Evolutionary conservation across 2,329 filamentous ascomycete genomes (phyloP).

Genomic region (Acrocalymma vagum): DNA sequence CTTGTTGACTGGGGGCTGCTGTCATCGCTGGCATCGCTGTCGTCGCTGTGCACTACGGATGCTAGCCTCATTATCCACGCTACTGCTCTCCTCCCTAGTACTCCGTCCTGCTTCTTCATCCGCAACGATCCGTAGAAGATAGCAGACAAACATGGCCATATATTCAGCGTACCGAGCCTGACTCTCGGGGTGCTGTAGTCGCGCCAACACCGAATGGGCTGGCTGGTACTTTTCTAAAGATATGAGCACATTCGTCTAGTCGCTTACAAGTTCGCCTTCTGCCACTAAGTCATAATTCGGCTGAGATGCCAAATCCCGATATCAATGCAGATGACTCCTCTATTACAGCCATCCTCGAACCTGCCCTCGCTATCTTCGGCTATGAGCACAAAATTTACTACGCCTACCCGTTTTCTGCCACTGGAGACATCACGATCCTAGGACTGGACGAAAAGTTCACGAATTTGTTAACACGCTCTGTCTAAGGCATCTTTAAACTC

Average conservation of each 20-base stretch:
- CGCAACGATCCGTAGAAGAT: conserved; percentile 12
- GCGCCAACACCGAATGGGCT: too few relatives aligned
- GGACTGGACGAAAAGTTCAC: conserved; percentile 14
- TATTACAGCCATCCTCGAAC: conserved; percentile 3
- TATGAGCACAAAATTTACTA: conserved; percentile 15
- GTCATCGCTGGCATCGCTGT: too few relatives aligned
- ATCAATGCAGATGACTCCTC: conserved; percentile 3
- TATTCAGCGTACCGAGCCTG: conserved; percentile 18
- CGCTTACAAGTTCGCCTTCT: too few relatives aligned
- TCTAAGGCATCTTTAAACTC: conserved; percentile 17
- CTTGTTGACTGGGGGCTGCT: too few relatives aligned
- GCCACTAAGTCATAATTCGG: background rate
- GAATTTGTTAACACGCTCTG: conserved; percentile 12
- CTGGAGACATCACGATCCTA: conserved; percentile 10
- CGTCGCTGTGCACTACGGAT: too few relatives aligned
- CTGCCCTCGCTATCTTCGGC: conserved; percentile 10
- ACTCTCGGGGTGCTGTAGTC: conserved; percentile 22
- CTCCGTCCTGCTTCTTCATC: too few relatives aligned
- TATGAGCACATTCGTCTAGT: too few relatives aligned
- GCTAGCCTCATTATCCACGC: too few relatives aligned
- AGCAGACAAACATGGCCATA: conserved; percentile 18
- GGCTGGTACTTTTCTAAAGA: too few relatives aligned
- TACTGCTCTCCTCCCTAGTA: too few relatives aligned
- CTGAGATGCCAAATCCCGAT: background rate
- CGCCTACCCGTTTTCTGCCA: conserved; percentile 11